Evolutionary conservation across 345 rosid species (phyloP), one percentile per base, ranked within the genome.

Genomic region (Populus deltoides): DNA sequence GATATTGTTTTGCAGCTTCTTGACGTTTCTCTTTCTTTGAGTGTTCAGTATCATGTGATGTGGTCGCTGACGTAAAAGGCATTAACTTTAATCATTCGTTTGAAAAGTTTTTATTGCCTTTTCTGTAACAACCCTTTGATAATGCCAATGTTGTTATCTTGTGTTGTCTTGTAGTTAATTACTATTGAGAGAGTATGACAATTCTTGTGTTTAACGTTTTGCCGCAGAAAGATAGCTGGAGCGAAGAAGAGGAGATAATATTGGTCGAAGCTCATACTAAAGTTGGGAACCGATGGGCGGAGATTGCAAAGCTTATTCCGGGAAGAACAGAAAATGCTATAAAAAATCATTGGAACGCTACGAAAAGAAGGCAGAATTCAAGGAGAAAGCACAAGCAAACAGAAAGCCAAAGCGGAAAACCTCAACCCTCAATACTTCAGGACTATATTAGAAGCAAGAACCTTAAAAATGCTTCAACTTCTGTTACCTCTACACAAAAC

Each of bases 261-360:
- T 76, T 95, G 29, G 90, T 95, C 38, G 92, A 87, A 77, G 90
- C 96, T 45, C 99, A 96, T 82, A 83, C 76, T 4, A 91, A 85
- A 35, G 85, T 93, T 15, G 98, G 99, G 31, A 96, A 96, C 84
- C 83, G 89, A 59, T 96, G 98, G 99, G 99, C 99, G 2, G 98
- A 92, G 88, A 96, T 96, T 7, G 97, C 98, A 0, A 96, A 92
- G 80, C 74, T 80, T 68, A 91, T 96, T 68, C 94, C 89, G 1
- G 97, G 98, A 75, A 86, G 99, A 75, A 92, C 94, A 8, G 99
- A 95, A 80, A 95, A 95, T 75, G 76, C 98, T 13, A 91, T 95
- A 55, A 95, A 95, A 86, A 95, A 95, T 72, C 99, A 95, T 63
- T 93, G 99, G 98, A 95, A 95, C 47, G 97, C 99, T 3, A 93